These are phyloP conservation scores for Rhodotorula taiwanensis DNA, from an alignment of 768 basidiomycete species.

Conservation along the genomic window DNA sequence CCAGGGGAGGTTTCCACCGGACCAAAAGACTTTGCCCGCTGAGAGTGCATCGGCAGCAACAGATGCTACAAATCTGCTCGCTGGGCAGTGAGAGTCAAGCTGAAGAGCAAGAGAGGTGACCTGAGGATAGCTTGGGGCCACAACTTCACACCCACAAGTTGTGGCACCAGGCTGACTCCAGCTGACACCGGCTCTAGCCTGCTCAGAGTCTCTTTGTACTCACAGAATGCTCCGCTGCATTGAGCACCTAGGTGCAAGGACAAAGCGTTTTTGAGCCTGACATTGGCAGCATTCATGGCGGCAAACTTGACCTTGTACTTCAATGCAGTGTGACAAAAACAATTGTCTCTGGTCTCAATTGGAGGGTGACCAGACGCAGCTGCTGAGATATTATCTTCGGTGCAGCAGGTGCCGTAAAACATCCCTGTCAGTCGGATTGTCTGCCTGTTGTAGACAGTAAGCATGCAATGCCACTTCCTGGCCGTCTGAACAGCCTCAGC, in stretches of 20 bases:
- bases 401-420: too few relatives aligned
- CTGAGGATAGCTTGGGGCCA: too few relatives aligned
- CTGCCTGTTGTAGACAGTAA: too few relatives aligned
- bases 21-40: conserved; percentile 44
- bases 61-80: neutral
- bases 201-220: neutral
- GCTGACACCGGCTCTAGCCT: conserved; percentile 11
- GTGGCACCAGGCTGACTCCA: too few relatives aligned
- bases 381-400: too few relatives aligned
- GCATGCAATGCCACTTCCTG: too few relatives aligned
- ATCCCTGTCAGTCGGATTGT: too few relatives aligned
- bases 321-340: neutral
- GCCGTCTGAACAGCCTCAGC: too few relatives aligned
- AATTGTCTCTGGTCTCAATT: neutral
- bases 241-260: neutral
- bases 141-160: too few relatives aligned
- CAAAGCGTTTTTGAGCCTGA: neutral
- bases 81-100: conserved; percentile 2
- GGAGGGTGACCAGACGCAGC: too few relatives aligned
- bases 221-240: neutral
- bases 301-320: neutral
- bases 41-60: too few relatives aligned
- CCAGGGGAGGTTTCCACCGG: conserved; percentile 48
- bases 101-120: conserved; percentile 2
- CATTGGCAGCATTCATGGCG: neutral